phyloP scores from a whole-genome alignment of 2,329 filamentous ascomycete species.

The Ceratocystis smalleyi region DNA sequence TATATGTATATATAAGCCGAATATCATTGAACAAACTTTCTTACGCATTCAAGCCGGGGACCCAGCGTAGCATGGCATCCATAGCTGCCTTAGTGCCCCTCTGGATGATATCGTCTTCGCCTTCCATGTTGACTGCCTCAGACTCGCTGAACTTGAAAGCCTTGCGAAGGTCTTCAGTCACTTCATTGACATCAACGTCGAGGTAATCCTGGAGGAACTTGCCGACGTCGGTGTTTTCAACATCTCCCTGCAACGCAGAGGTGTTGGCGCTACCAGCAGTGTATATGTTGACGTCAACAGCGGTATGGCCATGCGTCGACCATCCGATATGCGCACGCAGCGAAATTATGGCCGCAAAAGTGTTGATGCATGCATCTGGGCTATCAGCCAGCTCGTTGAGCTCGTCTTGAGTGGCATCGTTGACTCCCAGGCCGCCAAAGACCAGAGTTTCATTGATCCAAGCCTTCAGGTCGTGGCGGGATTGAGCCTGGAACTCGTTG shows the following conservation, averaged over 20 bases:
- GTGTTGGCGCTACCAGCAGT: constrained; percentile 53
- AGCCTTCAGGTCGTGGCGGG: constrained; percentile 31
- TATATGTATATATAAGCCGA: constrained; percentile 19
- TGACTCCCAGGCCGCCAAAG: constrained; percentile 56
- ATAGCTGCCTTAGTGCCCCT: constrained; percentile 11
- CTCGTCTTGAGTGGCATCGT: constrained; percentile 56
- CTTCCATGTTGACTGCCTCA: not conserved
- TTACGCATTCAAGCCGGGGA: constrained; percentile 6
- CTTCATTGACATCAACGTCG: constrained; percentile 57
- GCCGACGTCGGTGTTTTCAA: constrained; percentile 90
- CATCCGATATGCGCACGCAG: constrained; percentile 80
- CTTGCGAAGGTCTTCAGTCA: constrained; percentile 59
- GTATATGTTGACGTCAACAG: constrained; percentile 94
- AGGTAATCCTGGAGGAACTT: constrained; percentile 67
- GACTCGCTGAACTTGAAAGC: not conserved
- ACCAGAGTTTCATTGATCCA: constrained; percentile 59
- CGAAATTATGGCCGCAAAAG: constrained; percentile 75
- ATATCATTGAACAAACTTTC: not conserved
- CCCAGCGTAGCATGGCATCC: constrained; percentile 15
- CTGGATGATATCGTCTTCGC: constrained; percentile 7
- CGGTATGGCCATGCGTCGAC: constrained; percentile 85
- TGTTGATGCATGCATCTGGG: constrained; percentile 37
- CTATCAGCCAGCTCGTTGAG: constrained; percentile 47
- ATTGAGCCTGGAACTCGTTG: constrained; percentile 19
- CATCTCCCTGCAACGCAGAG: constrained; percentile 58